These are phyloP conservation scores for Candida khao-thaluensis DNA, from an alignment of 805 yeast species.

Conservation along the genomic window DNA sequence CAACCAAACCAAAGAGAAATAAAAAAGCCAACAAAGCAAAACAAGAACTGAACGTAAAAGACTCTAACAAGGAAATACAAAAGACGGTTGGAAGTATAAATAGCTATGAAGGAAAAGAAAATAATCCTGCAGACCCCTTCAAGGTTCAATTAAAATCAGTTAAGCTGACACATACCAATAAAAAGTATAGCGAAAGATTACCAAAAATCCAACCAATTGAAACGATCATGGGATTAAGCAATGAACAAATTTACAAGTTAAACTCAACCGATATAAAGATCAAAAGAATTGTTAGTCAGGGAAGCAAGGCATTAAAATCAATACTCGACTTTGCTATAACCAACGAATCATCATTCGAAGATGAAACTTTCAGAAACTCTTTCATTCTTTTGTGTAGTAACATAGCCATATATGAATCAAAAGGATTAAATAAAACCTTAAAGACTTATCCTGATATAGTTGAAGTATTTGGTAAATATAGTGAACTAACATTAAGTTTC, in stretches of 20 bases:
- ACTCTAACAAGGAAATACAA: no score
- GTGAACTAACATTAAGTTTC: constrained; percentile 31
- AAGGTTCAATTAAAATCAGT: constrained; percentile 26
- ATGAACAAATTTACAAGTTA: constrained; percentile 32
- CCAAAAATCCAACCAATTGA: constrained; percentile 33
- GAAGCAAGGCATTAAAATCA: constrained; percentile 13
- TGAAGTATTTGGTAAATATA: constrained; percentile 28
- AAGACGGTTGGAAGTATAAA: no score
- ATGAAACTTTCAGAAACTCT: constrained; percentile 13
- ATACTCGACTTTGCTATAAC: constrained; percentile 10
- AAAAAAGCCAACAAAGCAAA: no score
- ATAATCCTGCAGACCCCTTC: no score
- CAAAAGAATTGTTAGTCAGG: constrained; percentile 34
- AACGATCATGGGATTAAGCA: constrained; percentile 38
- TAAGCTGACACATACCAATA: constrained; percentile 19
- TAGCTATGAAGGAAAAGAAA: no score
- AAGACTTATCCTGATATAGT: constrained; percentile 25
- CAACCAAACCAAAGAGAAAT: no score
- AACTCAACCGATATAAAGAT: constrained; percentile 36
- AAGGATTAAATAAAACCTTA: constrained; percentile 30
- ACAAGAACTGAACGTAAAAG: no score
- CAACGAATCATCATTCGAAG: constrained; percentile 10
- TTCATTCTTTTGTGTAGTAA: constrained; percentile 33
- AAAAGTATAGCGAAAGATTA: constrained; percentile 25
- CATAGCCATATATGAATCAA: constrained; percentile 36